Conservation (phyloP, 306 rosid genomes). For the Amphicarpaea edgeworthii region DNA sequence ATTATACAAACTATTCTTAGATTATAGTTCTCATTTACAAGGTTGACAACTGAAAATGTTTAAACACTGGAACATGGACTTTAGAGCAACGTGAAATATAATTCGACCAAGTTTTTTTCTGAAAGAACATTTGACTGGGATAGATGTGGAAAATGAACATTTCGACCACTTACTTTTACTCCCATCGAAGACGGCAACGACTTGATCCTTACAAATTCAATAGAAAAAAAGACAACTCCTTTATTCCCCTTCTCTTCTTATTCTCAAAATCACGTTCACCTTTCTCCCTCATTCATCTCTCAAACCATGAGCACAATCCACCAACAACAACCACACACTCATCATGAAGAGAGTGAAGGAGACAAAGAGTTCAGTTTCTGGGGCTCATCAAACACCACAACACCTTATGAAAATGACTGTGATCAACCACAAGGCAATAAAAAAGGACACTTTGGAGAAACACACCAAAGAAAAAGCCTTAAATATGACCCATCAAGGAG, state of each 20-base stretch:
- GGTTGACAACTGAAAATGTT: conserved; percentile 5
- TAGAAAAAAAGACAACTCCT: conserved; percentile 40
- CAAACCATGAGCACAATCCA: conserved; percentile 51
- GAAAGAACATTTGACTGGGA: neutral
- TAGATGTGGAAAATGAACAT: conserved; percentile 47
- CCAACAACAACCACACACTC: conserved; percentile 47
- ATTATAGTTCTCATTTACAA: neutral
- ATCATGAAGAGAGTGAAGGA: conserved; percentile 47
- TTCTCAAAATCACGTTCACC: conserved; percentile 26
- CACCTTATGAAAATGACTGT: neutral
- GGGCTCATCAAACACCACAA: conserved; percentile 46
- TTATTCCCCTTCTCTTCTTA: conserved; percentile 28
- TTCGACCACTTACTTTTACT: too few relatives aligned
- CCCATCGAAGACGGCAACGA: conserved; percentile 60
- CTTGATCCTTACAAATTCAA: conserved; percentile 48
- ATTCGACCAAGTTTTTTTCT: neutral
- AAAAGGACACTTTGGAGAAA: conserved; percentile 35
- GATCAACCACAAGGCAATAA: conserved; percentile 34
- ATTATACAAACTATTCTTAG: too few relatives aligned
- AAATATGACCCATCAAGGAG: conserved; percentile 50
- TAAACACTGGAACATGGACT: neutral
- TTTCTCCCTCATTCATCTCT: conserved; percentile 38
- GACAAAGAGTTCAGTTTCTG: conserved; percentile 66
- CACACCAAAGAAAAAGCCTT: neutral
- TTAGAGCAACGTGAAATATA: neutral